phyloP scores from a whole-genome alignment of 352 stramenopile species.

The Elongisporangium undulatum region DNA sequence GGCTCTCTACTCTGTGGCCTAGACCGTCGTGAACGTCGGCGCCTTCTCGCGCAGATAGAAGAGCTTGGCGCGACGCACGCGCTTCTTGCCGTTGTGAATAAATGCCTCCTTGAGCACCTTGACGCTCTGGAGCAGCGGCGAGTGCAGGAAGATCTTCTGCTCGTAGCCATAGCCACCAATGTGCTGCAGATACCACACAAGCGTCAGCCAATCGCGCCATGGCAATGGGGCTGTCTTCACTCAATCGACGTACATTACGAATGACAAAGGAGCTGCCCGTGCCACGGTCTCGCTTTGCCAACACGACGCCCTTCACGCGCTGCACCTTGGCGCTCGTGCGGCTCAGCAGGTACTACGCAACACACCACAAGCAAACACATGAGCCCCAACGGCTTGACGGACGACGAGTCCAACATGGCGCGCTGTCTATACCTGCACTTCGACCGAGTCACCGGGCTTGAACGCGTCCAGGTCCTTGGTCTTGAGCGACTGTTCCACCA shows the following conservation, averaged over 20 bases:
- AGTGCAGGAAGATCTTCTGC: slow-evolving; percentile 88
- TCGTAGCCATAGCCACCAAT: slow-evolving; percentile 85
- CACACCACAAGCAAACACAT: slow-evolving; percentile 1
- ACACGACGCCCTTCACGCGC: slow-evolving; percentile 76
- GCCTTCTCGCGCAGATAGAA: slow-evolving; percentile 89
- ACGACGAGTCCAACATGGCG: not conserved
- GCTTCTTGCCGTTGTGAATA: slow-evolving; percentile 91
- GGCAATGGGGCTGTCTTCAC: not conserved
- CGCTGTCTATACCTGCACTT: slow-evolving; percentile 41
- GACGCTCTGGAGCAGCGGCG: slow-evolving; percentile 82
- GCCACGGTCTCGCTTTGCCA: slow-evolving; percentile 76
- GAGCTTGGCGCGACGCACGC: slow-evolving; percentile 84
- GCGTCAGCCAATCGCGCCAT: not conserved
- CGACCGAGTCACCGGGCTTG: slow-evolving; percentile 72
- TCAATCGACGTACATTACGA: slow-evolving; percentile 62
- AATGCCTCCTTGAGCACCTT: slow-evolving; percentile 87
- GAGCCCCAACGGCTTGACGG: not conserved
- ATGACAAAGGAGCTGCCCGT: slow-evolving; percentile 83
- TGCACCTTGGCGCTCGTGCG: slow-evolving; percentile 67
- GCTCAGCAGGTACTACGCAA: slow-evolving; percentile 59
- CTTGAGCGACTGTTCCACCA: slow-evolving; percentile 52
- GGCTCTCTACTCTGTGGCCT: slow-evolving; percentile 11
- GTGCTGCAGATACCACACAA: slow-evolving; percentile 33
- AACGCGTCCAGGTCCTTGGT: slow-evolving; percentile 70
- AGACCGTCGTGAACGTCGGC: slow-evolving; percentile 78